Base-by-base conservation (phyloP, 2,329 filamentous ascomycete species). In the Aspergillus brasiliensis region DNA sequence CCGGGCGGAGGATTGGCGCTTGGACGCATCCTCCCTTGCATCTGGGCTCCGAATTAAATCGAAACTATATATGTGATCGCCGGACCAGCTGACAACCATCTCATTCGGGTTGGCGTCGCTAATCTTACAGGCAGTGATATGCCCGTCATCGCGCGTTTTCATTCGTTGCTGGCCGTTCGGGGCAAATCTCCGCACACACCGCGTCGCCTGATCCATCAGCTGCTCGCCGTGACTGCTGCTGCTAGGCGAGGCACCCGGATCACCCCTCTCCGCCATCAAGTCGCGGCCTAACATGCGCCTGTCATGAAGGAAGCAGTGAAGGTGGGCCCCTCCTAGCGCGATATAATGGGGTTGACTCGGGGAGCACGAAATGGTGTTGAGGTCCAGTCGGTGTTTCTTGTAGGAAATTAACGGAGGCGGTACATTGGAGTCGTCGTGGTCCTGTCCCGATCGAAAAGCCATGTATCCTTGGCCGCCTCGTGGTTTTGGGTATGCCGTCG, bases 101-200 rank as follows among this genome's bases (percentile, higher is more conserved):
- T 90, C 87, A 63, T 89, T 87, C 0, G 87, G 88, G 61, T 87
- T 83, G 8, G 85, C 85, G 73, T 89, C 86, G 65, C 86, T 88
- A 67, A 90, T 90, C 73, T 89, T 90, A 74, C 86, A 88, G 15
- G 87, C 86, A 2, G 87, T 89, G 67, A 90, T 89, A 66, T 89
- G 86, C 4, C 86, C 84, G 61, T 83, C 83, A 56, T 87, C 84
- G 15, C 71, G 67, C n/a, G 67, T 58, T 27, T 65, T 72, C 58
- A 77, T 78, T 47, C 78, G 77, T 58, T 77, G 77, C 72, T 84
- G 81, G n/a, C 86, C 84, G 60, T 82, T 77, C 1, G 87, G 87
- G 11, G 86, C 87, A 70, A 90, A 89, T 62, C 87, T 84, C 59
- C 84, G 82, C 27, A 90, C 88, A 69, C 87, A 90, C 62, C 82